These are phyloP conservation scores for Phlebiopsis gigantea DNA, from an alignment of 768 basidiomycete genomes.

Conservation along the genomic window DNA sequence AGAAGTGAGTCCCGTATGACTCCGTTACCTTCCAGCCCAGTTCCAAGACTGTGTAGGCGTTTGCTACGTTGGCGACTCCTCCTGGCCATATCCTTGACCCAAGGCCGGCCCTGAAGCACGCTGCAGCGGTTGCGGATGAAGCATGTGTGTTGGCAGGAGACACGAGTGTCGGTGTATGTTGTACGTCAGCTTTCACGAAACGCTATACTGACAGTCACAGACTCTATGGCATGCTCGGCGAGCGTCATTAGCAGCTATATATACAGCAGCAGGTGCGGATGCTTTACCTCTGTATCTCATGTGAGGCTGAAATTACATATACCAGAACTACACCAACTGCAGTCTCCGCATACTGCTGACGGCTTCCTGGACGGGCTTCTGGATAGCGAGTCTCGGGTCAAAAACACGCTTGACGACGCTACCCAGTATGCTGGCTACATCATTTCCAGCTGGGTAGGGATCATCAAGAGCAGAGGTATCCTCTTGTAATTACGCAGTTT, in stretches of 20 bases:
- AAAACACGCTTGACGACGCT: conserved; percentile 46
- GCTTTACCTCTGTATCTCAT: neutral
- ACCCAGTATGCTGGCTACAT: conserved; percentile 56
- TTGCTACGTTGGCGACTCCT: conserved; percentile 60
- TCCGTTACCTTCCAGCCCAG: neutral
- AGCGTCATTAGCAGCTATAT: conserved; percentile 59
- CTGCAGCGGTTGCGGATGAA: conserved; percentile 57
- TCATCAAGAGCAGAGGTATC: conserved; percentile 62
- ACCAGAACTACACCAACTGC: conserved; percentile 75
- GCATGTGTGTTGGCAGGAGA: conserved; percentile 61
- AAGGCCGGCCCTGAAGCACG: conserved; percentile 55
- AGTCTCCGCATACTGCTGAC: conserved; percentile 62
- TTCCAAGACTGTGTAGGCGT: conserved; percentile 44
- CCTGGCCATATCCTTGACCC: conserved; percentile 51
- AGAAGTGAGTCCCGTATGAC: conserved; percentile 41
- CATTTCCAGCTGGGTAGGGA: conserved; percentile 64
- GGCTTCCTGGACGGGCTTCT: conserved; percentile 66
- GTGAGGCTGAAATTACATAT: neutral
- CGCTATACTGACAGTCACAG: conserved; percentile 29
- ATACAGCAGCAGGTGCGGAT: conserved; percentile 64
- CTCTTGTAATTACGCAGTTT: conserved; percentile 18
- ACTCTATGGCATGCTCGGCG: conserved; percentile 70
- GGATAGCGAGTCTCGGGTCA: conserved; percentile 38
- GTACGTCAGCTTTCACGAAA: neutral
- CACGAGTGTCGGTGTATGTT: conserved; percentile 49